A percentile compares a stretch with the other conserved stretches of the same genome.
Evolutionary conservation across 116 monocot species (phyloP).

Genomic region (Trichopus zeylanicus): DNA sequence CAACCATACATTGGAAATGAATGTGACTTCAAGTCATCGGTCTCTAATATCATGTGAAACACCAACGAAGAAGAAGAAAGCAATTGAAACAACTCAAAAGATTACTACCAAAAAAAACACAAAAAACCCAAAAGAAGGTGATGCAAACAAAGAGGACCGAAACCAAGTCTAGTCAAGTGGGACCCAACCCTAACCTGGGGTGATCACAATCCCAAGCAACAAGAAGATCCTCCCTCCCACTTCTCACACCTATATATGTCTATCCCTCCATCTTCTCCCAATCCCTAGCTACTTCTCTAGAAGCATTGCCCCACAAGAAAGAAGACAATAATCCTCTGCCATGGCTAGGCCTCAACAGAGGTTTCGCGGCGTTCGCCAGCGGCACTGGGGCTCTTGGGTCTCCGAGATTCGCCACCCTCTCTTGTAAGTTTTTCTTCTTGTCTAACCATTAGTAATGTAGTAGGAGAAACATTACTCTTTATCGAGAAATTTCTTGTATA

Average conservation of each 20-base stretch:
- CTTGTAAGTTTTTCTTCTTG: slow-evolving; percentile 15
- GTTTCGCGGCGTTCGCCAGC: slow-evolving; percentile 49
- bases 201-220: slow-evolving; percentile 1
- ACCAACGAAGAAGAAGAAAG: not conserved
- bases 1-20: not conserved
- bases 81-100: no score
- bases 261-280: not conserved
- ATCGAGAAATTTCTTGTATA: no score
- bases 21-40: not conserved
- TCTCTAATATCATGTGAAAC: not conserved
- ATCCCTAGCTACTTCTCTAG: not conserved
- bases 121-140: not conserved
- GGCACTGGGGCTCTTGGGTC: slow-evolving; percentile 67
- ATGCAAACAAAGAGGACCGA: slow-evolving; percentile 4
- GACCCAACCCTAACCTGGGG: slow-evolving; percentile 3
- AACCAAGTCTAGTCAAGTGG: slow-evolving; percentile 1
- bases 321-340: not conserved
- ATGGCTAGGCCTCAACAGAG: slow-evolving; percentile 46
- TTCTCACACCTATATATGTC: not conserved
- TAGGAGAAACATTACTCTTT: not conserved
- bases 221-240: not conserved
- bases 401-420: slow-evolving; percentile 56
- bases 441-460: not conserved
- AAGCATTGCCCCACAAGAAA: no score
- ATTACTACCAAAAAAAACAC: not conserved